Conservation (phyloP, 1,284 basidiomycete species). For the Malassezia globosa region DNA sequence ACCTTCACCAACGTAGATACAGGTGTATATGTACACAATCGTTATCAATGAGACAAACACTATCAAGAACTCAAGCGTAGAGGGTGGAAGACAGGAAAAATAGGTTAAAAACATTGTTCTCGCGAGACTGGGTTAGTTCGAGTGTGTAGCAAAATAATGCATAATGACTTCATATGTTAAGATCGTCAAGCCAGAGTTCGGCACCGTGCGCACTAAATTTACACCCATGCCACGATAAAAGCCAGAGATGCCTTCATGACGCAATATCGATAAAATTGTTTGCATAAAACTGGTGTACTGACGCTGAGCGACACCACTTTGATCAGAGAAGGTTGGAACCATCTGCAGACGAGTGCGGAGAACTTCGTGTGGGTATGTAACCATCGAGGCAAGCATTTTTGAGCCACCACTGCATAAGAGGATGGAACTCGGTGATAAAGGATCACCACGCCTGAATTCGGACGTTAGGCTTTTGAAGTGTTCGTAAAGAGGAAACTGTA, state of each 20-base stretch:
- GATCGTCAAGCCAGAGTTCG: conserved; percentile 40
- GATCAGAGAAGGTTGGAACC: conserved; percentile 12
- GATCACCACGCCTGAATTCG: conserved; percentile 3
- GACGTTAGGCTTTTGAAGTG: conserved; percentile 26
- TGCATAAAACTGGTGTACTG: conserved; percentile 34
- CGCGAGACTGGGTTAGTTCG: too few relatives aligned
- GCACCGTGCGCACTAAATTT: conserved; percentile 41
- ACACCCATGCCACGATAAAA: conserved; percentile 45
- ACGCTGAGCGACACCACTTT: background rate
- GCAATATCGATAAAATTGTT: conserved; percentile 23
- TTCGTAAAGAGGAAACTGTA: conserved; percentile 46
- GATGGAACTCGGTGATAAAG: conserved; percentile 25
- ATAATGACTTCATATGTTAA: conserved; percentile 42
- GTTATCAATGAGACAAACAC: too few relatives aligned
- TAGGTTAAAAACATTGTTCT: too few relatives aligned
- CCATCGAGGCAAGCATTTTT: conserved; percentile 44
- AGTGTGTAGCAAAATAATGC: conserved; percentile 24
- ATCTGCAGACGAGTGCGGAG: conserved; percentile 42
- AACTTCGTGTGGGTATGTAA: conserved; percentile 46
- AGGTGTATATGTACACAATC: too few relatives aligned
- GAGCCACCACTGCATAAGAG: conserved; percentile 36
- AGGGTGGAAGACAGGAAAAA: too few relatives aligned
- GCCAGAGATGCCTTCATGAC: conserved; percentile 34
- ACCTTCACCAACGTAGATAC: too few relatives aligned
- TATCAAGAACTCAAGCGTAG: too few relatives aligned